Percentiles rank a stretch among this genome's conserved stretches.
Conservation (phyloP, 2,329 filamentous ascomycete species). For the Paramyrothecium sp. region DNA sequence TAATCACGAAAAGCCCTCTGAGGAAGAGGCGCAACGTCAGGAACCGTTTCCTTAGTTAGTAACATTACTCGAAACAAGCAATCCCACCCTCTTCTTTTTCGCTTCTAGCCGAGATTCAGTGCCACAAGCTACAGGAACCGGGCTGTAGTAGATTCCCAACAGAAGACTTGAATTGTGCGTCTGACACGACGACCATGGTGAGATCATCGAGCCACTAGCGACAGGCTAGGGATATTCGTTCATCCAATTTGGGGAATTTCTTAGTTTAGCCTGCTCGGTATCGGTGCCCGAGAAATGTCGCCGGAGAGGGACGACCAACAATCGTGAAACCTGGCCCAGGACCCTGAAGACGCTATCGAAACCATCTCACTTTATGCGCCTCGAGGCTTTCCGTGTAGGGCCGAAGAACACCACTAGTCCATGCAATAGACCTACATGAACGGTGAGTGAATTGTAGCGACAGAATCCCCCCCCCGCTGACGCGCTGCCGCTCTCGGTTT, state of each 20-base stretch:
- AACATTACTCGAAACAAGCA: too few relatives aligned
- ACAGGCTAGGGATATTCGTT: not conserved
- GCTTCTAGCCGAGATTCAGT: not conserved
- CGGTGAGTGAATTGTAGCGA: too few relatives aligned
- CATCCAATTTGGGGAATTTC: not conserved
- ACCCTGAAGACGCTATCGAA: not conserved
- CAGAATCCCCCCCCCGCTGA: too few relatives aligned
- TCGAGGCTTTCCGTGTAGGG: not conserved
- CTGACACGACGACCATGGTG: not conserved
- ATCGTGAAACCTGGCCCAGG: not conserved
- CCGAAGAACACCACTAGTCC: not conserved
- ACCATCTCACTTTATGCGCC: not conserved
- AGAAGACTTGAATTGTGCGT: too few relatives aligned
- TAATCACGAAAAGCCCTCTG: too few relatives aligned
- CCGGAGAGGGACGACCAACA: not conserved
- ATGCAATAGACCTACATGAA: too few relatives aligned
- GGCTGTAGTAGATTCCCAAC: too few relatives aligned
- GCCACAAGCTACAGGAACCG: not conserved
- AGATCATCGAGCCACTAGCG: not conserved
- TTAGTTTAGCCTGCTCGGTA: not conserved
- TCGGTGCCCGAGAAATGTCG: not conserved
- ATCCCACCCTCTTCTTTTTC: not conserved
- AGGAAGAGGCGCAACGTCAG: too few relatives aligned
- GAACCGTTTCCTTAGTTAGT: too few relatives aligned
- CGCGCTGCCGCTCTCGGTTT: too few relatives aligned